Percentiles rank a stretch among this genome's conserved stretches.
Conservation (phyloP, 345 rosid species). For the Eucalyptus sp. region DNA sequence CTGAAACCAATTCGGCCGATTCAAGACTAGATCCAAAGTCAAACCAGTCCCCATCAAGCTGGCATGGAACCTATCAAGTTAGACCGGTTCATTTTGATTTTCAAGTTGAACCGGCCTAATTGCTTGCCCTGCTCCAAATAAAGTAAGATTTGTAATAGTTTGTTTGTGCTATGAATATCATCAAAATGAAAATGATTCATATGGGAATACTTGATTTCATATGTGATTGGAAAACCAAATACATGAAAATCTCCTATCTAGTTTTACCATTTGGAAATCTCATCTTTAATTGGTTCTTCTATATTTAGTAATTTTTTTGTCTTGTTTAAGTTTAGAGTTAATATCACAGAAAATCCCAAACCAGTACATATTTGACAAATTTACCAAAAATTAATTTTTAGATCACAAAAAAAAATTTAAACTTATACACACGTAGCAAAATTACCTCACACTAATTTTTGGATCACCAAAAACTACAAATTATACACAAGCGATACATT, state of each 20-base stretch:
- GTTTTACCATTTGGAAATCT: not conserved
- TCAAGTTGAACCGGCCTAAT: fast-evolving
- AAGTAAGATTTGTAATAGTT: not conserved
- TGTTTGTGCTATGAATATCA: not conserved
- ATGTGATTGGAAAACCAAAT: not conserved
- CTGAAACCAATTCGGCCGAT: not conserved
- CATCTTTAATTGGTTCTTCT: not conserved
- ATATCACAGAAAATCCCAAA: no score
- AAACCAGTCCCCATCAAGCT: not conserved
- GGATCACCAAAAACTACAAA: no score
- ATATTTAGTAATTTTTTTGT: no score
- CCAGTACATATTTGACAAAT: no score
- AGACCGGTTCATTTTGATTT: not conserved
- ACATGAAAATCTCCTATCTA: not conserved
- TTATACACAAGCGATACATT: no score
- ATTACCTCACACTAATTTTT: no score
- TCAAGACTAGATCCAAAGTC: not conserved
- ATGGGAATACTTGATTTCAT: not conserved
- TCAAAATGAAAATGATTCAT: not conserved
- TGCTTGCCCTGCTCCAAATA: not conserved
- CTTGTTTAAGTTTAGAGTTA: not conserved
- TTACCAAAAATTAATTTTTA: no score
- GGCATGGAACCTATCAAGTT: not conserved
- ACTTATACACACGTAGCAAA: no score
- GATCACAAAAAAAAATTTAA: fast-evolving